phyloP scores from a whole-genome alignment of 23 red algal genomes.

The Agarophyton chilense region DNA sequence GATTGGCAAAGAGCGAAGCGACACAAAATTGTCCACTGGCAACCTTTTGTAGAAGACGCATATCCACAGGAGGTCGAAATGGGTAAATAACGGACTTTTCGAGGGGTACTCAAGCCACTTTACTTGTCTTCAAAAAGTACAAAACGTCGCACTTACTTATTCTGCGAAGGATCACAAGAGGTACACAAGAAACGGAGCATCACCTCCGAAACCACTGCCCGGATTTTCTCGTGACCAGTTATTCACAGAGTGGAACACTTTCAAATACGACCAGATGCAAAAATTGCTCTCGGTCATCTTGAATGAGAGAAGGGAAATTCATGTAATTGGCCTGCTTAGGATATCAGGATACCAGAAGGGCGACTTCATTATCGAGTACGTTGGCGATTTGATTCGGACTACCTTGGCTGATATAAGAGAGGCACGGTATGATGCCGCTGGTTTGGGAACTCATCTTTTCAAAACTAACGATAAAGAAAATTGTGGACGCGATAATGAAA shows the following conservation, averaged over 20 bases:
- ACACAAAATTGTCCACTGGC: conserved; percentile 41
- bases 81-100: neutral
- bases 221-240: conserved; percentile 15
- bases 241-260: neutral
- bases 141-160: neutral
- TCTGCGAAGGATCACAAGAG: conserved; percentile 21
- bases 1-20: conserved; percentile 59
- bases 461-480: conserved; percentile 74
- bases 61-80: neutral
- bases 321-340: conserved; percentile 89
- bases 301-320: conserved; percentile 74
- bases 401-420: conserved; percentile 86
- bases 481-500: conserved; percentile 92
- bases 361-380: conserved; percentile 97
- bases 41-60: neutral
- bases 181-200: neutral
- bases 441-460: conserved; percentile 96
- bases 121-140: neutral
- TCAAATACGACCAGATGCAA: conserved; percentile 47
- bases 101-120: neutral
- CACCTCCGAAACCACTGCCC: neutral
- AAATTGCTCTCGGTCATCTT: conserved; percentile 44
- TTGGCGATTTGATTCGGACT: conserved; percentile 88
- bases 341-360: conserved; percentile 64
- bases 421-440: conserved; percentile 65